A percentile compares a stretch with the other conserved stretches of the same genome.
phyloP scores from a whole-genome alignment of 2,329 filamentous ascomycete species.

The Trichoderma atroviride region DNA sequence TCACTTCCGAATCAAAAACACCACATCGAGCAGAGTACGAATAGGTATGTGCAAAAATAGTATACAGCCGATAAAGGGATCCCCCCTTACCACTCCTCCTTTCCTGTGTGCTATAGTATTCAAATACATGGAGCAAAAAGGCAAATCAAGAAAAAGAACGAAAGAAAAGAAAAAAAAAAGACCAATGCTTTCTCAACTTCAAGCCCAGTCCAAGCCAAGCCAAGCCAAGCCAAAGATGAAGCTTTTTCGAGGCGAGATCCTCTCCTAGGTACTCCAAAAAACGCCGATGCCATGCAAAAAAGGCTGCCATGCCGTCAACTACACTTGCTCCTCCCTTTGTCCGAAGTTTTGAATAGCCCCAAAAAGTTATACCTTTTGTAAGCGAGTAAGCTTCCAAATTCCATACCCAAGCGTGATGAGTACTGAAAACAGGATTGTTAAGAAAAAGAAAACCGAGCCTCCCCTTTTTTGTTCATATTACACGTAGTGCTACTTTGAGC shows the following conservation, averaged over 20 bases:
- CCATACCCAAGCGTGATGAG: constrained; percentile 12
- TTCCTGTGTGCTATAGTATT: constrained; percentile 19
- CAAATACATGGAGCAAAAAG: constrained; percentile 24
- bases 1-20: not conserved
- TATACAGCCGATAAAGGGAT: constrained; percentile 17
- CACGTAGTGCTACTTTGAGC: constrained; percentile 11
- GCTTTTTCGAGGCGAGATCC: not conserved
- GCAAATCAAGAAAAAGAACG: not conserved
- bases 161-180: not conserved
- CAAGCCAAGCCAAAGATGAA: not conserved
- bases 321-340: not conserved
- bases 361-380: constrained; percentile 1
- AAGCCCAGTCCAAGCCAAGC: constrained; percentile 8
- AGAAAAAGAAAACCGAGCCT: not conserved
- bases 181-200: not conserved
- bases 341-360: constrained; percentile 2
- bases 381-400: constrained; percentile 1
- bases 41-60: constrained; percentile 4
- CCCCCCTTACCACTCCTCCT: not conserved
- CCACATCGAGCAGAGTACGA: not conserved
- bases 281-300: constrained; percentile 31
- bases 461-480: constrained; percentile 1
- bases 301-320: constrained; percentile 14
- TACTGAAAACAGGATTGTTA: not conserved
- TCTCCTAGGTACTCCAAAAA: constrained; percentile 6